These are phyloP conservation scores for Lyophyllum atratum DNA, from an alignment of 768 basidiomycete genomes.

Conservation along the genomic window DNA sequence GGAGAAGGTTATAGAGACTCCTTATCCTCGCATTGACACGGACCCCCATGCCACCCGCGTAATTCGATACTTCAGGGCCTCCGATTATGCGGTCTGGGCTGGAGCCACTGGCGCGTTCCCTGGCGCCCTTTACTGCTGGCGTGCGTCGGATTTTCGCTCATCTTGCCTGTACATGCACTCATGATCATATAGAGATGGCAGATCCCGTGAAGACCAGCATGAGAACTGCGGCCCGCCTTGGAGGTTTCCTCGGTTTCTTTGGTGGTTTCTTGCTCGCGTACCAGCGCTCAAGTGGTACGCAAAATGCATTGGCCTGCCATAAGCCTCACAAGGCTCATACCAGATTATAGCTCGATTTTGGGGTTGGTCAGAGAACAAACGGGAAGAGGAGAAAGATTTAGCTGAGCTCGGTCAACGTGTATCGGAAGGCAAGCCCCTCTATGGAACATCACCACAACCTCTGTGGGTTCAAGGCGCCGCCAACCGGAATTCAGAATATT, in stretches of 20 bases:
- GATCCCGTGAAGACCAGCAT: constrained; percentile 43
- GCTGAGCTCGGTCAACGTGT: constrained; percentile 78
- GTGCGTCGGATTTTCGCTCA: constrained; percentile 45
- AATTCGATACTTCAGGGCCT: constrained; percentile 82
- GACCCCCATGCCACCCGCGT: constrained; percentile 92
- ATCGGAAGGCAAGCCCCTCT: constrained; percentile 78
- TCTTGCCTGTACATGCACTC: constrained; percentile 7
- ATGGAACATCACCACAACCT: constrained; percentile 82
- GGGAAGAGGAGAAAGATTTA: constrained; percentile 77
- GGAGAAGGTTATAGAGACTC: constrained; percentile 52
- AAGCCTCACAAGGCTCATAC: neutral
- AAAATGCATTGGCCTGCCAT: constrained; percentile 11
- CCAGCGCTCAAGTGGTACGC: constrained; percentile 84
- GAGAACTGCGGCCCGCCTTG: constrained; percentile 46
- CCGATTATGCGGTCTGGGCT: constrained; percentile 87
- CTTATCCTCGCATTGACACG: constrained; percentile 89
- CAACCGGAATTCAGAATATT: constrained; percentile 85
- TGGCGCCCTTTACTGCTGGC: constrained; percentile 76
- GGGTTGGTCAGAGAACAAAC: constrained; percentile 91
- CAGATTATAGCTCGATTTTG: constrained; percentile 77
- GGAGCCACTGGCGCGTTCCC: constrained; percentile 82
- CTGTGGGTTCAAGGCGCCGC: constrained; percentile 87
- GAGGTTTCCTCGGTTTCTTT: constrained; percentile 79
- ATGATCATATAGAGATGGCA: constrained; percentile 42
- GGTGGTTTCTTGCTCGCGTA: constrained; percentile 95